Evolutionary conservation across 1,284 basidiomycete genomes (phyloP), one percentile per base, ranked within the genome.

Genomic region (Leccinum variabile): DNA sequence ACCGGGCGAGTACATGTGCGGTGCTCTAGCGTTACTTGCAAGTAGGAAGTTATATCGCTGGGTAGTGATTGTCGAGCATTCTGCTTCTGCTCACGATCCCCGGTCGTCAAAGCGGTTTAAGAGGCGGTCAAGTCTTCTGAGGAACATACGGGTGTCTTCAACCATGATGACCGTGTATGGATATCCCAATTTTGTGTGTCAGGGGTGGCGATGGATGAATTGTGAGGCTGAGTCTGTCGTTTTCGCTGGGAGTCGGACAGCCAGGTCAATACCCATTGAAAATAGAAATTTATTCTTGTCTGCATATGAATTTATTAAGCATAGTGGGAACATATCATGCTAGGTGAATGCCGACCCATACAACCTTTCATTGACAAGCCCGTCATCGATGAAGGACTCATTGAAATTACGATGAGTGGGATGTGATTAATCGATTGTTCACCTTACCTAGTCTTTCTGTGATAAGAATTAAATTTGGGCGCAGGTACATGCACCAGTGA

Each of bases 401-500:
- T 22, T 25, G 22, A 46, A 46, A 46, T 46, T 22, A 22, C 14
- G 13, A 22, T 49, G 46, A 13, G 18, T 49, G 13, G 22, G 9
- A 72, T 14, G 56, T 65, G 54, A 72, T 30, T 1, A 30, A 30
- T 30, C 7, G 28, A 30, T 73, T 32, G 65, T 72, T 28, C 76
- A 76, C 30, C 65, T 76, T 14, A 64, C 61, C 10, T 58, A 25
- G 22, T 28, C 28, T 16, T 63, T 66, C 30, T 49, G 59, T 30
- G 60, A 16, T 71, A 68, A n/a, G 59, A 65, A 50, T 57, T 58
- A 18, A 59, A 73, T 54, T 67, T 69, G 33, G 71, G 70, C 61
- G 59, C 75, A n/a, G 60, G 75, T 33, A 74, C 72, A 18, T 63
- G 53, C 59, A 37, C 57, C 68, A 64, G n/a, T 67, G 62, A 50